Evolutionary conservation across 225 moss, liverwort and hornwort genomes (phyloP), one percentile per base, ranked within the genome.

Genomic region (Antitrichia curtipendula): DNA sequence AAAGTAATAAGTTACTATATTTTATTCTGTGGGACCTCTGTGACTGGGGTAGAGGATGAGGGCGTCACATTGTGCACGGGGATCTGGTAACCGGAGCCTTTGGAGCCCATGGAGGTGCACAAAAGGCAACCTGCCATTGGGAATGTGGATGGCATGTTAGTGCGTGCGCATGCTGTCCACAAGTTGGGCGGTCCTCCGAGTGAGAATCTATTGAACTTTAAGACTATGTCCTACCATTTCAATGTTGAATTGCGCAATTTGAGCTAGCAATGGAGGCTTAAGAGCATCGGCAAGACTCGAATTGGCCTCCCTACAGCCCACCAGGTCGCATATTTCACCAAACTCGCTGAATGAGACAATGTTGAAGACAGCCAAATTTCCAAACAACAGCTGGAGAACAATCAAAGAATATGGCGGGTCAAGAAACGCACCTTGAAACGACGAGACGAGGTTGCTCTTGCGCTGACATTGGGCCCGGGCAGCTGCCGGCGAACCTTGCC

Each of bases 391-490:
- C 62, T 28, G 32, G 23, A 87, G 47, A 59, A 13, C 57, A 41
- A 87, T 34, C 31, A 32, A 52, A 28, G 75, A 63, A 57, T 6
- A 58, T 10, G 31, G 60, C 53, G 11, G 25, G 63, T 57, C 31
- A 64, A 68, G 34, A 52, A 59, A 36, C 73, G 49, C 56, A 86
- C 90, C 88, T 49, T 40, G 62, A 16, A 56, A 82, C 81, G 68
- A 81, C 78, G 64, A 77, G 72, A 90, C 82, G 57, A 88, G 73
- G 57, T 72, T 28, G 72, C 88, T 83, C 78, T 82, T 58, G 22
- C 85, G 58, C 88, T 78, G 90, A 72, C 88, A 90, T 86, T 82
- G 90, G 24, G 62, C 81, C 65, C 81, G 77, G 11, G 70, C 86
- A 41, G 41, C 60, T 74, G 89, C 75, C 89, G 73, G 47, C 10